Base-by-base conservation (phyloP, 2,329 filamentous ascomycete species). In the Sporothrix mexicana region DNA sequence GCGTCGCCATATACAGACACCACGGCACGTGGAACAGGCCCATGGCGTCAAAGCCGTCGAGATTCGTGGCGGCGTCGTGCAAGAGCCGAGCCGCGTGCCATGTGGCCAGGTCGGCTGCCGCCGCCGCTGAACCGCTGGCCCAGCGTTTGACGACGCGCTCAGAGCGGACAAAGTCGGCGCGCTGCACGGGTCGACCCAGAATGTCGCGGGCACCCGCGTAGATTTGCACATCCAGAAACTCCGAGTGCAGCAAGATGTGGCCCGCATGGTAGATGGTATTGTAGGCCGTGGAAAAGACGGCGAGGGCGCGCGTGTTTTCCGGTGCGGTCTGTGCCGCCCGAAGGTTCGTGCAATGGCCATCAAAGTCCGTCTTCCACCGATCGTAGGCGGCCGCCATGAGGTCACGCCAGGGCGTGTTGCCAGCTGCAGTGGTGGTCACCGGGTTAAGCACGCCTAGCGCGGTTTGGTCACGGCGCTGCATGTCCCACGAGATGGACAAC, bases 391-490 rank as follows among this genome's bases (percentile, higher is more conserved):
- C 25, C 3, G 72, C 36, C 5, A 76, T 57, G 13, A 23, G 51
- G 5, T 72, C 59, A 1, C 73, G 69, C 74, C 74, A 76, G 23
- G 41, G 45, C 30, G 5, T 43, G 30, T 47, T 47, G 36, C 49
- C 49, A 8, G 13, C 49, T n/a, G 49, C n/a, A n/a, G n/a, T n/a
- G n/a, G n/a, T n/a, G 13, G 49, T 51, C 15, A 51, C 13, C 4
- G 13, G 13, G 61, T 55, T 17, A 1, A 57, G 8, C 8, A 57
- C 57, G 2, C 74, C 74, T 0, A 76, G 75, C 3, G 69, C 67
- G 0, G 75, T 76, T 49, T 76, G 74, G 69, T 76, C 75, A n/a
- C 75, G 75, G 2, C 75, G 71, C 71, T 76, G 69, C 75, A 76
- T 76, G 62, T 76, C 75, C 75, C 75, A 76, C 13, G 53, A 69